phyloP scores from a whole-genome alignment of 2,329 filamentous ascomycete genomes.

The Neonectria hederae region DNA sequence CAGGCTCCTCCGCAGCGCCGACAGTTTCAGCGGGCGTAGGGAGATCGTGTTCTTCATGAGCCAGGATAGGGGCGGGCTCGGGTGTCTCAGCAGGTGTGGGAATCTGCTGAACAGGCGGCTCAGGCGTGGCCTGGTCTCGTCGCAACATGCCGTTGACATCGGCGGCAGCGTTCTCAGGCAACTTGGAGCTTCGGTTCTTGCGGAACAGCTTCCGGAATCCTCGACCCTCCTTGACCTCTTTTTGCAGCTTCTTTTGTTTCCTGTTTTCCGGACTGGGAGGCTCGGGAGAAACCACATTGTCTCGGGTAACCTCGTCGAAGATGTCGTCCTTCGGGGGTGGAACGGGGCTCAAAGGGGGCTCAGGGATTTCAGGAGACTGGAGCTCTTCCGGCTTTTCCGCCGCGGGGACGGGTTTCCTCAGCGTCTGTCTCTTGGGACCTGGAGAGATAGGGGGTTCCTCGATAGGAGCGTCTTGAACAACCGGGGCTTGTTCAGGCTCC shows the following conservation, averaged over 20 bases:
- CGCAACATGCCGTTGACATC: constrained; percentile 63
- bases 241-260: constrained; percentile 63
- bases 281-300: constrained; percentile 38
- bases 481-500: not conserved
- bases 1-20: not conserved
- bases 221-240: constrained; percentile 57
- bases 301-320: constrained; percentile 33
- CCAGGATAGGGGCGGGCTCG: constrained; percentile 42
- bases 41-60: constrained; percentile 24
- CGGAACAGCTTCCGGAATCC: constrained; percentile 74
- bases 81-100: constrained; percentile 41
- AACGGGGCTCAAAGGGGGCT: constrained; percentile 27
- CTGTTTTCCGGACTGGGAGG: constrained; percentile 54
- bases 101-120: constrained; percentile 36
- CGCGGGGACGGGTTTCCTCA: constrained; percentile 24
- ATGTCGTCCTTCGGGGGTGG: constrained; percentile 41
- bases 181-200: constrained; percentile 68
- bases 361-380: constrained; percentile 18
- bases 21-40: not conserved
- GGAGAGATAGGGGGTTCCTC: not conserved
- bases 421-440: constrained; percentile 3
- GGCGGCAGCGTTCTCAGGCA: constrained; percentile 62
- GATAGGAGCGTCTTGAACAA: not conserved
- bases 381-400: constrained; percentile 12
- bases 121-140: constrained; percentile 45